A percentile compares a stretch with the other conserved stretches of the same genome.
These are phyloP conservation scores for Wickerhamiella sergipiensis DNA, from an alignment of 805 yeast genomes.

Conservation along the genomic window DNA sequence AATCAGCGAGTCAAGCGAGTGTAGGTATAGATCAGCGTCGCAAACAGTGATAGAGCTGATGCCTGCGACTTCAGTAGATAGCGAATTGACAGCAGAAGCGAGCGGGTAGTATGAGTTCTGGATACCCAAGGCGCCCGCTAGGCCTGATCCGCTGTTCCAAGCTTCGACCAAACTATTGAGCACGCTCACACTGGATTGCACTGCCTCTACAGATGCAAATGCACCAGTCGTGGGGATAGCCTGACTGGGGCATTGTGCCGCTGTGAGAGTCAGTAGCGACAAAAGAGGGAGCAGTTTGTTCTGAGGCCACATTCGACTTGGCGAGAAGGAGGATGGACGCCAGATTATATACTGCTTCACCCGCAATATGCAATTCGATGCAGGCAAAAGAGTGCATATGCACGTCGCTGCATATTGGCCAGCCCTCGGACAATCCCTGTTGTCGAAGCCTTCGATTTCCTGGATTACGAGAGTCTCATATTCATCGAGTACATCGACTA, in stretches of 20 bases:
- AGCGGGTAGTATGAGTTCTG: conserved; percentile 17
- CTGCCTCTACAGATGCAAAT: neutral
- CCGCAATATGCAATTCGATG: neutral
- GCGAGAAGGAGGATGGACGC: neutral
- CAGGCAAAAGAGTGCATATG: neutral
- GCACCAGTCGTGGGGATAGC: neutral
- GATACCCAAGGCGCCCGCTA: conserved; percentile 20
- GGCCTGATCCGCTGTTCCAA: conserved; percentile 15
- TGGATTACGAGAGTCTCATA: too few relatives aligned
- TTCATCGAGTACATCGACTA: too few relatives aligned
- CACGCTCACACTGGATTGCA: neutral
- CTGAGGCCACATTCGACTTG: neutral
- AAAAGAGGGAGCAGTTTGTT: neutral
- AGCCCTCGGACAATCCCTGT: too few relatives aligned
- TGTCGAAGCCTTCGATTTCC: too few relatives aligned
- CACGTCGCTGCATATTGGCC: neutral
- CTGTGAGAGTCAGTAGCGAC: neutral
- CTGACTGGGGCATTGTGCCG: neutral
- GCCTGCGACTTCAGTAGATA: conserved; percentile 3
- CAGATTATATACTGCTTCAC: neutral
- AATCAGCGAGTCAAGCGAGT: conserved; percentile 7
- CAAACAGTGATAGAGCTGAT: conserved; percentile 8
- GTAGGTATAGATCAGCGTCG: conserved; percentile 7
- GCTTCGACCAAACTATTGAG: conserved; percentile 6
- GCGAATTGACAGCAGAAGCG: conserved; percentile 11